Evolutionary conservation across 148 eudicot genomes (phyloP), one percentile per base, ranked within the genome.

Genomic region (Cornus suecica): DNA sequence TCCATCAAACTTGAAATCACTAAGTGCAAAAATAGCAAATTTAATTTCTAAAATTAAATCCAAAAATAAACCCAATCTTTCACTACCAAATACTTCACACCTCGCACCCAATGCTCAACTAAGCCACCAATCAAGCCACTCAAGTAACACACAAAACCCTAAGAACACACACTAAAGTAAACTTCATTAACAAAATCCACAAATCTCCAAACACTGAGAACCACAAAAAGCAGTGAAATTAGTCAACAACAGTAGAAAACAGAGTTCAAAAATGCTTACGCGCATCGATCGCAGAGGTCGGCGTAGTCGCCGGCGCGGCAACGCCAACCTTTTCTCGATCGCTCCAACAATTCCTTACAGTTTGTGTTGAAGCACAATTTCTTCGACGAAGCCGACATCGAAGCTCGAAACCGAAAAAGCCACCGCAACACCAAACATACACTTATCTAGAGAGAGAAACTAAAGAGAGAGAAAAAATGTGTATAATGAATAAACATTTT

Each of bases 221-320:
- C 9, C 56, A 29, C 54, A 48, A 11, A 48, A 13, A 48, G 1
- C 54, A 48, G 1, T 20, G 45, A 48, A 32, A 20, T 58, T 64
- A 42, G 10, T 61, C 61, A 52, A 45, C 16, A 65, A 60, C 24
- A 66, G 61, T n/a, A 64, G 15, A 61, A 1, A 24, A 24, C 25
- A 14, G 11, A 56, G 60, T 0, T 28, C n/a, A 60, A 37, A 74
- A 71, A 8, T 31, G 32, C 82, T 77, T 80, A 90, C 93, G 83
- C 87, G 89, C 97, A 92, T 58, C 84, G 90, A 83, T 86, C 83
- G 45, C 97, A 92, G 26, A 92, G 89, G 80, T 84, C 76, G 37
- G 94, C 94, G 62, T 69, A 88, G 5, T 85, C 85, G 34, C 88
- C 87, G 62, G 83, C 83, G 11, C 89, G 86, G 48, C 89, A 85